Evolutionary conservation across 1,284 basidiomycete genomes (phyloP).

Genomic region (Cryptococcus hybrid): DNA sequence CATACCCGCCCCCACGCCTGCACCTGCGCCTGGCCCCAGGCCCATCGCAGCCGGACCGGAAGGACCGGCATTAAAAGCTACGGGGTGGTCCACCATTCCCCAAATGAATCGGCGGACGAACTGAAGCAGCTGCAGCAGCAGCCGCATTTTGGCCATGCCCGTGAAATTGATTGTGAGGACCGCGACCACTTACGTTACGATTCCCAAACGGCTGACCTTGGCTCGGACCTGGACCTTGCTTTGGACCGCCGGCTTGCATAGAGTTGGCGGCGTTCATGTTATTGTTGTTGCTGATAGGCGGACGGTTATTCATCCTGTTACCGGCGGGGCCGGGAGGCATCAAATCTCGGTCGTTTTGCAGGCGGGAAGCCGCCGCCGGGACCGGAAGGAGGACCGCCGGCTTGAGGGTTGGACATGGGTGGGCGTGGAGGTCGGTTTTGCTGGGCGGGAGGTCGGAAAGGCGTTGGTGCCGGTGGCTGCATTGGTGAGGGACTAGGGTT

Average conservation of each 20-base stretch:
- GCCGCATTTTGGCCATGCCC: no score
- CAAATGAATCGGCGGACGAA: constrained; percentile 32
- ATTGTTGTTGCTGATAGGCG: background rate
- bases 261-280: no score
- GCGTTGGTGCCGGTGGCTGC: background rate
- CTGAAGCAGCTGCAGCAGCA: background rate
- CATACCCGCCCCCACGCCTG: background rate
- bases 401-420: constrained; percentile 15
- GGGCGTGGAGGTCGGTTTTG: constrained; percentile 18
- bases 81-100: constrained; percentile 29
- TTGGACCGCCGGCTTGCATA: no score
- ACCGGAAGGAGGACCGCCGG: background rate
- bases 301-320: constrained; percentile 10
- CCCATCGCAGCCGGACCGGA: background rate
- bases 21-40: no score
- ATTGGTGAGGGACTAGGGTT: background rate
- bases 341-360: constrained; percentile 75
- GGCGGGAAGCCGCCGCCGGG: constrained; percentile 41
- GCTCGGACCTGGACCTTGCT: background rate
- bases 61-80: background rate
- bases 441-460: background rate
- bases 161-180: constrained; percentile 2
- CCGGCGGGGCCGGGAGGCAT: constrained; percentile 55
- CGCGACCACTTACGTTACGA: constrained; percentile 10
- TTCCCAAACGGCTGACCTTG: constrained; percentile 32